Percentiles rank a stretch among this genome's conserved stretches.
phyloP scores from a whole-genome alignment of 768 basidiomycete species.

The Lactifluus piperatus region DNA sequence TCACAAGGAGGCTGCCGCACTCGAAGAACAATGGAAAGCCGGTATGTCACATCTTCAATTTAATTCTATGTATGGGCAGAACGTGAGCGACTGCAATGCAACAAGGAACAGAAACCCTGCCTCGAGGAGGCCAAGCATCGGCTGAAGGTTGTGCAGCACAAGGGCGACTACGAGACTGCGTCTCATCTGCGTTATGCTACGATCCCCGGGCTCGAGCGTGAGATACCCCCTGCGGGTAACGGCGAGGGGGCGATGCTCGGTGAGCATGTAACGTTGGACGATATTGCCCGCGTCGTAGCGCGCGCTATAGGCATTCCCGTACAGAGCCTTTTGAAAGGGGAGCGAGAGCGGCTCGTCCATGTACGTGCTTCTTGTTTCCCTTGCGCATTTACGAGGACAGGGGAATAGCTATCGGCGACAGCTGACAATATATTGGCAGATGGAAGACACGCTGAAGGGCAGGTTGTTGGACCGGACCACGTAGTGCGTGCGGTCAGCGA shows the following conservation, averaged over 20 bases:
- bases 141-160: constrained; percentile 80
- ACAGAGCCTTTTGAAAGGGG: constrained; percentile 79
- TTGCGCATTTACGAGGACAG: not conserved
- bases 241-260: constrained; percentile 64
- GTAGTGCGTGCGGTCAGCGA: constrained; percentile 81
- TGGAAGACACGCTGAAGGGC: constrained; percentile 72
- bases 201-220: constrained; percentile 71
- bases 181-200: constrained; percentile 76
- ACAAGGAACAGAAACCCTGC: constrained; percentile 52
- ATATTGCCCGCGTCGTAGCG: constrained; percentile 83
- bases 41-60: constrained; percentile 32
- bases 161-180: constrained; percentile 80
- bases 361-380: constrained; percentile 35
- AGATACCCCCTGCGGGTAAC: constrained; percentile 46
- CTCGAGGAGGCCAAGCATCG: constrained; percentile 80
- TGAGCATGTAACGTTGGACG: constrained; percentile 81
- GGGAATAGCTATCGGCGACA: not conserved
- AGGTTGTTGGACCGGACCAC: constrained; percentile 88
- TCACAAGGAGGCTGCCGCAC: constrained; percentile 49
- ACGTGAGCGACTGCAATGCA: constrained; percentile 55
- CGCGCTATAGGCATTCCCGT: constrained; percentile 89
- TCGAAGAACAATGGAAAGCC: constrained; percentile 66
- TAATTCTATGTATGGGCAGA: constrained; percentile 33
- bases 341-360: constrained; percentile 82
- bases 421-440: constrained; percentile 36